These are phyloP conservation scores for Pyrenula aspistea DNA, from an alignment of 495 filamentous ascomycete species.

Conservation along the genomic window DNA sequence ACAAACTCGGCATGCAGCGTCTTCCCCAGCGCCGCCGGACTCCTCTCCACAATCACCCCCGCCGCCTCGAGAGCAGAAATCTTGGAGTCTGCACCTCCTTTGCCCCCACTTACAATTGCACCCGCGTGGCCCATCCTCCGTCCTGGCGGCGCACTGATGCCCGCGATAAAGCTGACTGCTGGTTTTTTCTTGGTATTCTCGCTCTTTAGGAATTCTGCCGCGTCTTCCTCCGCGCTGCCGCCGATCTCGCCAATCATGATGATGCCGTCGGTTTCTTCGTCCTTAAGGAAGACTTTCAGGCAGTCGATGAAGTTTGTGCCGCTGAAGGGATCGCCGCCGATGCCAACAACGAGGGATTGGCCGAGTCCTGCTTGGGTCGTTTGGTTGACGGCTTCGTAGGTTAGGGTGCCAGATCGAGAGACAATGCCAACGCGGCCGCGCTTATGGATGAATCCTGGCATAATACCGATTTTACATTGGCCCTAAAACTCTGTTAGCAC, in stretches of 20 bases:
- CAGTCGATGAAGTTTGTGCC: conserved; percentile 99
- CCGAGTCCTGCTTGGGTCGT: conserved; percentile 93
- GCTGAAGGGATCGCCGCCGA: conserved; percentile 96
- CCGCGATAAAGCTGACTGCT: conserved; percentile 94
- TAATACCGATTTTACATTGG: conserved; percentile 99
- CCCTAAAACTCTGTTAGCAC: conserved; percentile 37
- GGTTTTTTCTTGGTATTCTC: conserved; percentile 91
- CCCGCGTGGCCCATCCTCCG: conserved; percentile 97
- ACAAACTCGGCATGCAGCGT: conserved; percentile 90
- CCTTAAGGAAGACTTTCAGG: conserved; percentile 89
- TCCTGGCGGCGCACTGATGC: conserved; percentile 92
- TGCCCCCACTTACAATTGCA: conserved; percentile 93
- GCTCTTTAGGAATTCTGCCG: conserved; percentile 85
- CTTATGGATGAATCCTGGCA: conserved; percentile 99
- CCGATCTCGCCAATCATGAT: conserved; percentile 99
- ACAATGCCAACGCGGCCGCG: conserved; percentile 97
- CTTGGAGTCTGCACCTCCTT: conserved; percentile 96
- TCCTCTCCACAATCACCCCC: conserved; percentile 92
- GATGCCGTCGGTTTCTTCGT: conserved; percentile 95
- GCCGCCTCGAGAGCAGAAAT: conserved; percentile 87
- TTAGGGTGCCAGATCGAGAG: conserved; percentile 93
- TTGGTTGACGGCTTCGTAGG: conserved; percentile 99
- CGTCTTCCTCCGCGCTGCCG: conserved; percentile 93
- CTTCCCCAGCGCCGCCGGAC: conserved; percentile 83
- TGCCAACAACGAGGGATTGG: conserved; percentile 95